These are phyloP conservation scores for Beauveria brongniartii DNA, from an alignment of 2,329 filamentous ascomycete genomes.

Conservation along the genomic window DNA sequence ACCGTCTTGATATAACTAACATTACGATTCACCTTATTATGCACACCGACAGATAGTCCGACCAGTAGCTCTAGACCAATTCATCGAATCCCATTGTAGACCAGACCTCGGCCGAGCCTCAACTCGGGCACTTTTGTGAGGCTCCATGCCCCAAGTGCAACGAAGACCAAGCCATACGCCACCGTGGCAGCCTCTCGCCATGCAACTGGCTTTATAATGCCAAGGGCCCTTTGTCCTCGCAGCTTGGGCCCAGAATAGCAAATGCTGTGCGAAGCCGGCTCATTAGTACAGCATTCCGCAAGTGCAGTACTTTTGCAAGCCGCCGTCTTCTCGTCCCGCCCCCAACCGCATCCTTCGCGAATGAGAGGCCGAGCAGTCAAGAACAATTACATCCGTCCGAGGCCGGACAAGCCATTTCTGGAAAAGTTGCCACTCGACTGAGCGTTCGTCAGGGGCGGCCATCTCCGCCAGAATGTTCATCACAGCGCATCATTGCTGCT, in stretches of 20 bases:
- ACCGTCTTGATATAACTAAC: not conserved
- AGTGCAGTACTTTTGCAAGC: constrained; percentile 6
- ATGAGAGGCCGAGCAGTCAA: not conserved
- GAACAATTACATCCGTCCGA: not conserved
- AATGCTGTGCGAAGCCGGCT: not conserved
- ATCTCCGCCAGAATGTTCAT: not conserved
- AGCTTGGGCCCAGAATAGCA: not conserved
- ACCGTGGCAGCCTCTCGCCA: not conserved
- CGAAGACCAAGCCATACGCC: not conserved
- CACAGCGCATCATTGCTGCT: not conserved
- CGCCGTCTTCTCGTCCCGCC: not conserved
- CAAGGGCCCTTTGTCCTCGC: constrained; percentile 3
- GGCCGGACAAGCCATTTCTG: not conserved
- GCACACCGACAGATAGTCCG: not conserved
- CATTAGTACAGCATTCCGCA: not conserved
- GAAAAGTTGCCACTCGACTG: not conserved
- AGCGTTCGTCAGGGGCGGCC: not conserved
- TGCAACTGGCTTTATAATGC: not conserved
- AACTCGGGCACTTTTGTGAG: constrained; percentile 3
- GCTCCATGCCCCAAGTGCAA: not conserved
- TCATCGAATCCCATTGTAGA: not conserved
- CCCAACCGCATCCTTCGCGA: not conserved
- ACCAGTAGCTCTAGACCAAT: not conserved
- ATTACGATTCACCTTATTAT: not conserved
- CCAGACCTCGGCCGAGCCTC: not conserved